These are phyloP conservation scores for Alternaria sp. DNA, from an alignment of 2,329 filamentous ascomycete genomes.

Conservation along the genomic window DNA sequence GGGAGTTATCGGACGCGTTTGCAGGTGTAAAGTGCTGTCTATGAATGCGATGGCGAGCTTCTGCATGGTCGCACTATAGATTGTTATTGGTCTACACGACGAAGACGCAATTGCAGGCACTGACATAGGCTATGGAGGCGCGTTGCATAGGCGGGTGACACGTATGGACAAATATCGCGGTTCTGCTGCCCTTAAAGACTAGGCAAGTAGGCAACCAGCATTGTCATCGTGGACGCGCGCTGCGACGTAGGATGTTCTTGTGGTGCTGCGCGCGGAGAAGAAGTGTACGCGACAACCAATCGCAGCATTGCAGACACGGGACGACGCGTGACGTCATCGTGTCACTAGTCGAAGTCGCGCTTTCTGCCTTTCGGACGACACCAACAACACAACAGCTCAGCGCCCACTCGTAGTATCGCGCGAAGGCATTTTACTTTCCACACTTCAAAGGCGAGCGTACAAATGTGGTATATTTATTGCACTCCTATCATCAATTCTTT, in stretches of 20 bases:
- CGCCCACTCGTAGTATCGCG: neutral
- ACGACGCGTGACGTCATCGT: neutral
- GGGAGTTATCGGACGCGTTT: neutral
- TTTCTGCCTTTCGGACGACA: neutral
- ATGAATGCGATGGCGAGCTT: neutral
- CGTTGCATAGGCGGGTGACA: neutral
- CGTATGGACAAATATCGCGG: neutral
- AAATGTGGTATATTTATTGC: neutral
- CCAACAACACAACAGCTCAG: neutral
- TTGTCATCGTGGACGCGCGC: rapidly evolving
- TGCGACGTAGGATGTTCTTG: neutral
- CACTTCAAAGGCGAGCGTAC: neutral
- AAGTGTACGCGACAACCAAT: neutral
- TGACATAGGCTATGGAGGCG: too few species aligned
- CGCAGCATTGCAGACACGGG: neutral
- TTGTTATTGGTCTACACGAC: neutral
- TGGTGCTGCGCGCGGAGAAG: neutral
- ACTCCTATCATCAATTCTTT: neutral
- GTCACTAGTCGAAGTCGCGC: neutral
- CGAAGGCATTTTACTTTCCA: neutral
- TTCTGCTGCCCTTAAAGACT: neutral
- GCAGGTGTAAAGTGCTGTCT: neutral
- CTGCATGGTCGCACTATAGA: neutral
- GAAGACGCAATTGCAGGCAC: too few species aligned
- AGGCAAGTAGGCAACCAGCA: neutral